These are phyloP conservation scores for Erigeron canadensis DNA, from an alignment of 129 eudicot genomes.

Conservation along the genomic window DNA sequence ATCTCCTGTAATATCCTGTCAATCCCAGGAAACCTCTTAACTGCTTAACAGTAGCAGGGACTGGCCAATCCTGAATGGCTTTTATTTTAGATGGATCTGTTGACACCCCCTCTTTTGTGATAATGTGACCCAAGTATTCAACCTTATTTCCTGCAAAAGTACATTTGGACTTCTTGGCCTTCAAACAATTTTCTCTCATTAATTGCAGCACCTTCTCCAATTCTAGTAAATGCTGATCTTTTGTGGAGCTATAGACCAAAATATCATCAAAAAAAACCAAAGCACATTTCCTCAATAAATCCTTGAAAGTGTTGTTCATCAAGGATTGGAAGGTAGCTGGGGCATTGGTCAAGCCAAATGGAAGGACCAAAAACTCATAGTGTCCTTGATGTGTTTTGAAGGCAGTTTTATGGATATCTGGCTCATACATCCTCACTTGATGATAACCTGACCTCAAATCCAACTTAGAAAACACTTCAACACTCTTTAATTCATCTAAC, in stretches of 20 bases:
- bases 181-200: not conserved
- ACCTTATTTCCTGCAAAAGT: not conserved
- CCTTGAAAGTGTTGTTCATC: not conserved
- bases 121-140: not conserved
- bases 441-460: not conserved
- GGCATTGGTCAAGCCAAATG: not conserved
- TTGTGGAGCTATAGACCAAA: not conserved
- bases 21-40: not conserved
- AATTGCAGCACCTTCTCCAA: not conserved
- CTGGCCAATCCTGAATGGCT: not conserved
- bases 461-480: not conserved
- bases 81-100: not conserved
- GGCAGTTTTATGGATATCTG: not conserved
- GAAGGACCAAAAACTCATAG: not conserved
- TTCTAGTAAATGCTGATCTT: not conserved
- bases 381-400: not conserved
- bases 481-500: not conserved
- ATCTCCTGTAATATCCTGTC: not conserved
- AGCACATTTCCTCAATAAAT: not conserved
- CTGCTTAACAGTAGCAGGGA: not conserved
- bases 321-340: not conserved
- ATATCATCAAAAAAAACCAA: slow-evolving; percentile 5
- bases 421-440: not conserved
- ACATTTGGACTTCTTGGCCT: not conserved
- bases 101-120: not conserved